Percentiles rank a stretch among this genome's conserved stretches.
Conservation (phyloP, 2,329 filamentous ascomycete genomes). For the Emergomyces pasteurianus region DNA sequence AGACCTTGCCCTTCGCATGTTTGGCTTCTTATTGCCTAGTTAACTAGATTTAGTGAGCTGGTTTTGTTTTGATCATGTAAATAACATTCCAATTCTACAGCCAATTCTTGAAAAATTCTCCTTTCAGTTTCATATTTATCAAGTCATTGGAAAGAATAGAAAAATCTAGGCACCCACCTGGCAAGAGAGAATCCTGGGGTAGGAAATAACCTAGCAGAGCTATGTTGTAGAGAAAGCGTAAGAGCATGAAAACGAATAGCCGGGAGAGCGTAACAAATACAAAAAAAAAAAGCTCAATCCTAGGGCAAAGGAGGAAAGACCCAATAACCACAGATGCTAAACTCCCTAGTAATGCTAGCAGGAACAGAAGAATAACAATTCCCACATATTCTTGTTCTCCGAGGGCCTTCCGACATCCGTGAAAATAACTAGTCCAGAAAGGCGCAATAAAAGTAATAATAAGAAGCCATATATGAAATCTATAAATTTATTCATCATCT, state of each 20-base stretch:
- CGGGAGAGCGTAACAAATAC: not conserved
- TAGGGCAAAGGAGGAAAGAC: not conserved
- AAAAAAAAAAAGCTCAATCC: not conserved
- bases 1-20: not conserved
- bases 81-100: not conserved
- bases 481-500: slow-evolving; percentile 14
- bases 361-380: not conserved
- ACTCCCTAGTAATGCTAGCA: not conserved
- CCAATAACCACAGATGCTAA: not conserved
- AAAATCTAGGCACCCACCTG: not conserved
- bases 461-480: not conserved
- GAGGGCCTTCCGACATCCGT: not conserved
- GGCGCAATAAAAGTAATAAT: not conserved
- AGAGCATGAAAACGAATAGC: not conserved
- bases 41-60: not conserved
- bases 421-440: too few species aligned
- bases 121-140: not conserved
- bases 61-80: not conserved
- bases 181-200: not conserved
- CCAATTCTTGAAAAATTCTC: not conserved
- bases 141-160: not conserved
- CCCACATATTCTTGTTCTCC: not conserved
- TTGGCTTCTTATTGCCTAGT: not conserved
- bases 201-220: too few species aligned
- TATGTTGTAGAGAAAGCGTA: too few species aligned